Conservation (phyloP, 352 stramenopile species). For the Pythium diclinum region DNA sequence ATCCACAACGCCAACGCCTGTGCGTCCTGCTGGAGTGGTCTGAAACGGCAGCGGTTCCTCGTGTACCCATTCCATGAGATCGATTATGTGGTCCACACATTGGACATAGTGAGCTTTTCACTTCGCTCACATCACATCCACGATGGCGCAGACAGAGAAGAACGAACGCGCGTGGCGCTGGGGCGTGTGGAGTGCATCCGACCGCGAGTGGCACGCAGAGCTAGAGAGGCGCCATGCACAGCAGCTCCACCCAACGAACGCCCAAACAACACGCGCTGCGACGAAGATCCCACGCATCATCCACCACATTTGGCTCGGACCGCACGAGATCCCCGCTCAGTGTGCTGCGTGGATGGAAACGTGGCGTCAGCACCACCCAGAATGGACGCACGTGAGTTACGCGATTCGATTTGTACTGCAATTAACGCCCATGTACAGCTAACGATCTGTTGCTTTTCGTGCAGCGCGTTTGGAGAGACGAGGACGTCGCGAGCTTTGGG, state of each 20-base stretch:
- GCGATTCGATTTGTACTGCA: no score
- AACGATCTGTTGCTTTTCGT: background rate
- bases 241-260: background rate
- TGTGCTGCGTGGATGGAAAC: constrained; percentile 41
- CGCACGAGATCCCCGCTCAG: constrained; percentile 23
- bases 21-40: background rate
- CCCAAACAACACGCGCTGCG: background rate
- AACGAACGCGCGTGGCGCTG: constrained; percentile 27
- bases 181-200: constrained; percentile 34
- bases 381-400: constrained; percentile 28
- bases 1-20: background rate
- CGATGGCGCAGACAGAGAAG: background rate
- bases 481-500: constrained; percentile 25
- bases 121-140: background rate
- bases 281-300: constrained; percentile 41
- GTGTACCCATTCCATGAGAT: background rate
- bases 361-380: constrained; percentile 41
- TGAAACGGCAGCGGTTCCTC: constrained; percentile 3
- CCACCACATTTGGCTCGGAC: constrained; percentile 75
- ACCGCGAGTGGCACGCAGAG: constrained; percentile 28
- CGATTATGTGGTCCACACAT: background rate
- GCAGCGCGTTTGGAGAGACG: constrained; percentile 53
- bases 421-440: no score
- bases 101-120: background rate
- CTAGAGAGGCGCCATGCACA: constrained; percentile 25